Evolutionary conservation across 2,329 filamentous ascomycete species (phyloP), one percentile per base, ranked within the genome.

Genomic region (Teratosphaeria nubilosa): DNA sequence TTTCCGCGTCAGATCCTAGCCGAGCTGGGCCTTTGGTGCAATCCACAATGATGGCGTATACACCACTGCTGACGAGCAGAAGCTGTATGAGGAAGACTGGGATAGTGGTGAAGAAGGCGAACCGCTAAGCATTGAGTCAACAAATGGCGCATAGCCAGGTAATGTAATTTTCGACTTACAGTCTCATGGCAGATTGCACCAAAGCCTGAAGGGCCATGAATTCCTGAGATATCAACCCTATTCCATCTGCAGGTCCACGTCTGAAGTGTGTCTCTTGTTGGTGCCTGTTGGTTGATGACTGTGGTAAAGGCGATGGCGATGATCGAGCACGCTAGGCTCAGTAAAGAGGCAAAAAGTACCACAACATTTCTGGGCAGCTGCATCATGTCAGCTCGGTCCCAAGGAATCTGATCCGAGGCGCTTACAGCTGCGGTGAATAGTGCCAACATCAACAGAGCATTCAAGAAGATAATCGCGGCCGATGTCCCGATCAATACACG

Each of bases 41-140:
- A 22, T 27, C 32, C 14, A 54, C 27, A 30, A 52, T n/a, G 24
- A 65, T 14, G 51, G 60, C 59, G 54, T 63, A 63, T 27, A 62
- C 24, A 1, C 63, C 65, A 11, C 64, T 53, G 13, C 55, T 53
- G 37, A 70, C 60, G 7, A 71, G 60, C 1, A 65, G 45, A 54
- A 71, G 59, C 50, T 78, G 70, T 51, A 77, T 53, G 51, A 77
- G 54, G 59, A 77, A 74, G 20, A 74, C 65, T 0, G 72, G 68
- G 24, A 78, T 70, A 0, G 74, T 74, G 24, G 74, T 73, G 62
- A 74, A 77, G 51, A 75, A 71, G 14, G 76, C 74, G 66, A 78
- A 78, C 62, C 71, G 72, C 72, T 75, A 59, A 30, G 22, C 7
- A 30, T 34, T 5, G 25, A 53, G 31, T 53, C 31, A 53, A 20